Conservation (phyloP, 768 basidiomycete species). For the Suillus spraguei region DNA sequence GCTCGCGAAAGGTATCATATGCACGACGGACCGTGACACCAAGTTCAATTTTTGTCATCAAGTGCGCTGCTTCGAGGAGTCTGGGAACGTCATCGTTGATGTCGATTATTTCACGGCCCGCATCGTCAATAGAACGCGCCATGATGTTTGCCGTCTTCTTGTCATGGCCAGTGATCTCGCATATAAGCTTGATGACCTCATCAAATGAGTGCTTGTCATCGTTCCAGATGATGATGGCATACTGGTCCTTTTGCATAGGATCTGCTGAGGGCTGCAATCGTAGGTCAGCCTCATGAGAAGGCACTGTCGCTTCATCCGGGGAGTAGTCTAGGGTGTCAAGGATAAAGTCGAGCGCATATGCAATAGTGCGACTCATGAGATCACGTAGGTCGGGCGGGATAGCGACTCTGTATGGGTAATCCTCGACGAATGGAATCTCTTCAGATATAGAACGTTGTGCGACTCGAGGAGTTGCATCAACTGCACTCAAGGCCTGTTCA, state of each 20-base stretch:
- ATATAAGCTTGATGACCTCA: constrained; percentile 77
- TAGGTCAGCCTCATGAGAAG: constrained; percentile 66
- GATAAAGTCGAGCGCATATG: constrained; percentile 79
- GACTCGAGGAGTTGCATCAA: constrained; percentile 44
- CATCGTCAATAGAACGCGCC: constrained; percentile 68
- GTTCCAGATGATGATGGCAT: constrained; percentile 89
- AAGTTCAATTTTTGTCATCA: constrained; percentile 85
- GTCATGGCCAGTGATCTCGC: constrained; percentile 52
- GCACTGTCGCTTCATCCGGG: constrained; percentile 75
- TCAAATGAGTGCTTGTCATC: constrained; percentile 96
- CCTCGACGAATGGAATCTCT: constrained; percentile 61
- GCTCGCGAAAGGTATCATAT: constrained; percentile 87
- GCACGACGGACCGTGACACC: constrained; percentile 88
- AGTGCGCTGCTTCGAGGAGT: constrained; percentile 77
- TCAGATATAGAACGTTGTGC: constrained; percentile 41
- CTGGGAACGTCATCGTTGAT: constrained; percentile 54
- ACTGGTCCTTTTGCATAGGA: constrained; percentile 78
- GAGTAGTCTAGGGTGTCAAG: constrained; percentile 83
- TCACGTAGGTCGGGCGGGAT: constrained; percentile 70
- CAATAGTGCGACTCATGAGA: constrained; percentile 73
- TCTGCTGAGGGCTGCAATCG: constrained; percentile 76
- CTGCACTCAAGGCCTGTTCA: constrained; percentile 18
- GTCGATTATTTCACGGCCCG: constrained; percentile 84
- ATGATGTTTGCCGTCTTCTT: constrained; percentile 59
- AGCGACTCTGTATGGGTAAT: constrained; percentile 57